Percentiles rank a stretch among this genome's conserved stretches.
These are phyloP conservation scores for Hygrophorus pudorinus DNA, from an alignment of 768 basidiomycete genomes.

Conservation along the genomic window DNA sequence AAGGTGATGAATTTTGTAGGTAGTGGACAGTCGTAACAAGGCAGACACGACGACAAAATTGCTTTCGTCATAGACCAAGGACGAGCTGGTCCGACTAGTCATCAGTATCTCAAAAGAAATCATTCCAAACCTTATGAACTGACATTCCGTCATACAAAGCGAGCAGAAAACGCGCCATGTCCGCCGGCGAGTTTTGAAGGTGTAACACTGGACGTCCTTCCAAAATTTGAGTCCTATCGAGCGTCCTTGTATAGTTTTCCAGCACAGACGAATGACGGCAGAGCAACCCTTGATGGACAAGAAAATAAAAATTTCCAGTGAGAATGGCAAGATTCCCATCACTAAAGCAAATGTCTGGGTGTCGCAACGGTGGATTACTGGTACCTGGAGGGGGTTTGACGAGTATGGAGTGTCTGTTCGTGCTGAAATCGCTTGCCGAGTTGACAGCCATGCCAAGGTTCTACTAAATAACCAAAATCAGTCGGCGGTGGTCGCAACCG, in stretches of 20 bases:
- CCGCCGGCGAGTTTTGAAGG: slow-evolving; percentile 45
- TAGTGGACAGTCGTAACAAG: slow-evolving; percentile 53
- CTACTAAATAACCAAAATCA: too few relatives aligned
- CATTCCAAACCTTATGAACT: slow-evolving; percentile 17
- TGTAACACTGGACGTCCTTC: slow-evolving; percentile 50
- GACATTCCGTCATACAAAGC: slow-evolving; percentile 68
- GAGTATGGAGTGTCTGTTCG: slow-evolving; percentile 36
- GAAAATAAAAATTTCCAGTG: slow-evolving; percentile 47
- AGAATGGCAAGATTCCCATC: slow-evolving; percentile 66
- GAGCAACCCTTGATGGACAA: slow-evolving; percentile 60
- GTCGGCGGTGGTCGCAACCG: too few relatives aligned
- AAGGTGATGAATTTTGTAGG: slow-evolving; percentile 50
- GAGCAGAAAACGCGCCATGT: slow-evolving; percentile 47
- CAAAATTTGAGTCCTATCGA: slow-evolving; percentile 25
- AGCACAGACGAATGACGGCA: slow-evolving; percentile 53
- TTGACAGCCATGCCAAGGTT: neutral
- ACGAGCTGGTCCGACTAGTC: slow-evolving; percentile 25
- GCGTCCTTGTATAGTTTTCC: slow-evolving; percentile 18
- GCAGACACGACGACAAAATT: slow-evolving; percentile 46
- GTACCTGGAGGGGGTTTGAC: neutral
- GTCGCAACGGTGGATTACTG: slow-evolving; percentile 20
- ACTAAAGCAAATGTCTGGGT: slow-evolving; percentile 48
- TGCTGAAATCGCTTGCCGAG: slow-evolving; percentile 33
- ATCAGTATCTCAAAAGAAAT: neutral
- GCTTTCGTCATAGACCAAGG: slow-evolving; percentile 33